Evolutionary conservation across 23 red algal species (phyloP), one percentile per base, ranked within the genome.

Genomic region (Chondrus crispus): DNA sequence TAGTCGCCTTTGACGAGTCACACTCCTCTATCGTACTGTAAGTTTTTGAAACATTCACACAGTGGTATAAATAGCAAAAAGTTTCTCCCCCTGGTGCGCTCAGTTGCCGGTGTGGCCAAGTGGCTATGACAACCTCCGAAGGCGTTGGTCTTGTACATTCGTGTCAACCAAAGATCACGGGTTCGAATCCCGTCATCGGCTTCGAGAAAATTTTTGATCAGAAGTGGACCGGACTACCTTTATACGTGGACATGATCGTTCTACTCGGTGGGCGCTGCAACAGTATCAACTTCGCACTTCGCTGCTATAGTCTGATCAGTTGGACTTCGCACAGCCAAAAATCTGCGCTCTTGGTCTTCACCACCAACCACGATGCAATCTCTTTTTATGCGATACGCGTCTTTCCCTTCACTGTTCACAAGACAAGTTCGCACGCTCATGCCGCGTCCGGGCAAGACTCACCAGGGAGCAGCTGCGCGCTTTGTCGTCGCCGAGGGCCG

Each of bases 121-220:
- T 77, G 71, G 71, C 71, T 77, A 77, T n/a, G n/a, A n/a, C n/a
- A n/a, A n/a, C n/a, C n/a, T n/a, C n/a, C n/a, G n/a, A n/a, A 77
- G 71, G 71, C 71, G 71, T 77, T 77, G 71, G 71, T 77, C 71
- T 77, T 77, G 71, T 77, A 77, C 71, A 24, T 11, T 14, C 0
- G 44, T 46, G 71, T 26, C 44, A 77, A 77, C 71, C 71, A 77
- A 77, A 77, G 71, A 77, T 77, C 71, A 77, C 71, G 71, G 71
- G 71, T 77, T 77, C 71, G 71, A 77, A 77, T 77, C 71, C 71
- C 71, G 71, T 77, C 71, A 77, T 77, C 71, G 71, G 71, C 71
- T 77, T 20, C 44, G 11, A 2, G 0, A 19, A 2, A 0, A 32
- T 66, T 32, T 66, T 66, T 66, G n/a, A n/a, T n/a, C n/a, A n/a